These are phyloP conservation scores for Osmozyma mogii DNA, from an alignment of 805 yeast species.

Conservation along the genomic window DNA sequence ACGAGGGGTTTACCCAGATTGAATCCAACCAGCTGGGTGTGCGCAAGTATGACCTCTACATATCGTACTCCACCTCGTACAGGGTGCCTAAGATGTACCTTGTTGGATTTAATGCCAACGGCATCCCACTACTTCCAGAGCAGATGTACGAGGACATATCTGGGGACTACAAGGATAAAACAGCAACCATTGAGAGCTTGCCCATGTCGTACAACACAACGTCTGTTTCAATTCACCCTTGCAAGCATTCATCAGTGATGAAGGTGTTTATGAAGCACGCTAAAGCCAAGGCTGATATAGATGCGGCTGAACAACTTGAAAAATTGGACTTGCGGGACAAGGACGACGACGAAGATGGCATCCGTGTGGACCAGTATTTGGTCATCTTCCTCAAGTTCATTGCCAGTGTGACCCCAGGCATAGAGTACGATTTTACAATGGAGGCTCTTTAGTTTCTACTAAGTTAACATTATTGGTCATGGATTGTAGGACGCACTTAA, in stretches of 20 bases:
- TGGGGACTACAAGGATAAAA: constrained; percentile 86
- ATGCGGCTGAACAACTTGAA: constrained; percentile 21
- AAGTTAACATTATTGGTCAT: too few relatives aligned
- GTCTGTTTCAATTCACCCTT: constrained; percentile 89
- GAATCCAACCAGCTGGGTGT: constrained; percentile 26
- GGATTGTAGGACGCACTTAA: too few relatives aligned
- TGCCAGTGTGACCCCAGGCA: constrained; percentile 95
- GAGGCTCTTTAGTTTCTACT: constrained; percentile 82
- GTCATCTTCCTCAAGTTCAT: constrained; percentile 87
- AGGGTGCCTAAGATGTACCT: constrained; percentile 92
- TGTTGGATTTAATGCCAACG: constrained; percentile 78
- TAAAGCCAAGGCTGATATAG: constrained; percentile 29
- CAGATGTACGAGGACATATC: constrained; percentile 95
- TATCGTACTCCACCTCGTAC: constrained; percentile 89
- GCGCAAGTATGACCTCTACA: constrained; percentile 80
- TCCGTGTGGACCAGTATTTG: constrained; percentile 87
- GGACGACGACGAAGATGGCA: constrained; percentile 26
- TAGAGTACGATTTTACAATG: constrained; percentile 98
- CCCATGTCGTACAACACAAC: constrained; percentile 76
- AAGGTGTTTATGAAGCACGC: constrained; percentile 72
- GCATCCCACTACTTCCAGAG: constrained; percentile 77
- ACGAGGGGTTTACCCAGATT: constrained; percentile 18
- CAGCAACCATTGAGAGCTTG: constrained; percentile 90
- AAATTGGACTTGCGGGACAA: constrained; percentile 17
- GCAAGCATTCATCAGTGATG: constrained; percentile 94